phyloP scores from a whole-genome alignment of 495 filamentous ascomycete species.

The Penicillium soppii region DNA sequence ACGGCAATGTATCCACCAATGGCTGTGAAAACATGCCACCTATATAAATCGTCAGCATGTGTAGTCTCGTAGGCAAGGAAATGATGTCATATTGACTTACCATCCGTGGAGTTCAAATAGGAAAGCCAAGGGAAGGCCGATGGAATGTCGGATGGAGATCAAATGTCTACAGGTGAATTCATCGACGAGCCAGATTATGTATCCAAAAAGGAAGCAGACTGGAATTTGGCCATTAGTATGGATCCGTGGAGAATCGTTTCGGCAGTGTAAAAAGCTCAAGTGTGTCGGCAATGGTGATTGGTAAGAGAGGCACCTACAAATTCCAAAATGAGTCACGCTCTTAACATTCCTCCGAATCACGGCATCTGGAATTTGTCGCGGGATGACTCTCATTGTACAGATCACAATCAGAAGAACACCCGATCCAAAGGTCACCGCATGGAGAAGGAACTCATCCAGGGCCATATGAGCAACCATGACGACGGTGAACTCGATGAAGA shows the following conservation, averaged over 20 bases:
- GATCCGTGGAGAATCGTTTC: too few relatives aligned
- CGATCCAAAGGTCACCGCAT: constrained; percentile 23
- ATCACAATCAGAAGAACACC: constrained; percentile 25
- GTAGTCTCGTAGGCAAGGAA: too few relatives aligned
- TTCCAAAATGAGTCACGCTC: constrained; percentile 19
- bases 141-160: constrained; percentile 5
- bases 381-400: constrained; percentile 21
- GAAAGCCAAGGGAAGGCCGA: constrained; percentile 30
- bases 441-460: constrained; percentile 33
- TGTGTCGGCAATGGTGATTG: too few relatives aligned
- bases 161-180: constrained; percentile 21
- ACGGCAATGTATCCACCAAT: constrained; percentile 35
- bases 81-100: constrained; percentile 10
- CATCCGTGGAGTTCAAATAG: constrained; percentile 34
- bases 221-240: too few relatives aligned
- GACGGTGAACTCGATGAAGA: constrained; percentile 18
- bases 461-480: constrained; percentile 34
- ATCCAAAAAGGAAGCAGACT: constrained; percentile 31
- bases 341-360: constrained; percentile 14
- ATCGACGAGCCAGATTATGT: constrained; percentile 32
- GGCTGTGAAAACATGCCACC: constrained; percentile 36
- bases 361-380: constrained; percentile 15
- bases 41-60: constrained; percentile 1
- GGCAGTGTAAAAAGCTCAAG: too few relatives aligned
- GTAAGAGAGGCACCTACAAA: constrained; percentile 25